Conservation (phyloP, 2,329 filamentous ascomycete species). For the Cryphonectria naterciae region DNA sequence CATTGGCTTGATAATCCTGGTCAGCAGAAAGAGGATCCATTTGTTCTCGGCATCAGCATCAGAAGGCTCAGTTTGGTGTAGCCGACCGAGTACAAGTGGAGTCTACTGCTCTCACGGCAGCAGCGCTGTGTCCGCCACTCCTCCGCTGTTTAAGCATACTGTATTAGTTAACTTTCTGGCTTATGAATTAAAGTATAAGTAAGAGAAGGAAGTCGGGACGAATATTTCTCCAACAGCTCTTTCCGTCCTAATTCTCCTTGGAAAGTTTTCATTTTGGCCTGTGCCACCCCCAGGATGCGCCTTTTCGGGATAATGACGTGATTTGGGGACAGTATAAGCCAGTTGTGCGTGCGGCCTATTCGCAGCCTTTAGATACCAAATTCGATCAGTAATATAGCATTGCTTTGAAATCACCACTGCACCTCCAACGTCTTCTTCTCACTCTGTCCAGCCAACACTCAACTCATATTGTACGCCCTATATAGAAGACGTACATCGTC, state of each 20-base stretch:
- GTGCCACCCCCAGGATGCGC: not conserved
- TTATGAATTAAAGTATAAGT: not conserved
- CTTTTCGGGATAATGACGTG: slow-evolving; percentile 12
- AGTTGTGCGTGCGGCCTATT: not conserved
- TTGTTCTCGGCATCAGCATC: no score
- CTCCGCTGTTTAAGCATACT: no score
- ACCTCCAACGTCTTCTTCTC: not conserved
- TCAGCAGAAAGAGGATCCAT: no score
- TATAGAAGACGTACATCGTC: not conserved
- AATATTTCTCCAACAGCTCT: slow-evolving; percentile 1
- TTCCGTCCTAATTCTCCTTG: not conserved
- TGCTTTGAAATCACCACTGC: slow-evolving; percentile 21
- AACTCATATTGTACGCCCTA: not conserved
- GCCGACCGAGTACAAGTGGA: not conserved
- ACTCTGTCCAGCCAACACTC: not conserved
- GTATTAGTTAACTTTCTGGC: slow-evolving; percentile 14
- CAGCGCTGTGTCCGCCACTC: no score
- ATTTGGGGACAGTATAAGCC: slow-evolving; percentile 1
- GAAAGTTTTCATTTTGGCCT: not conserved
- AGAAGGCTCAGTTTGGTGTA: not conserved
- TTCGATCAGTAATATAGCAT: not conserved
- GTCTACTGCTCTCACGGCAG: not conserved
- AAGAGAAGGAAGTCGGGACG: not conserved
- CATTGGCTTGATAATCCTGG: no score
- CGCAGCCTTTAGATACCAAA: not conserved